Evolutionary conservation across 768 basidiomycete species (phyloP).

Genomic region (Podaxis sp.): DNA sequence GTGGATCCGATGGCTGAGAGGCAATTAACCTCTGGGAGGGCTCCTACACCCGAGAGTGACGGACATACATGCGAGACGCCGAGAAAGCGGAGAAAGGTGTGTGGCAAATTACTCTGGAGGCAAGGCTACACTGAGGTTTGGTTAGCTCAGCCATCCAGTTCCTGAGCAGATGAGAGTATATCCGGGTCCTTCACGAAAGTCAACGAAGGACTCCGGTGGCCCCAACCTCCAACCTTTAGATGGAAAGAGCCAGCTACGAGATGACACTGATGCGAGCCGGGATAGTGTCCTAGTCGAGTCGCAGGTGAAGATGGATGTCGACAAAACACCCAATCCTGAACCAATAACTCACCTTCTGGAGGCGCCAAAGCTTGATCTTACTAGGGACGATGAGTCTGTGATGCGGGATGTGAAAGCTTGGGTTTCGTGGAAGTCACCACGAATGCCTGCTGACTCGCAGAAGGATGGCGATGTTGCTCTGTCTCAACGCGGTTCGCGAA

Average conservation of each 20-base stretch:
- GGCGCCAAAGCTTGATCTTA: neutral
- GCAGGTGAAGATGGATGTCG: neutral
- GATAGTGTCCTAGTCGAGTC: neutral
- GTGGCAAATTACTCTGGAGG: neutral
- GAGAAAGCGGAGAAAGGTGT: slow-evolving; percentile 8
- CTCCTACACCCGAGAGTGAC: neutral
- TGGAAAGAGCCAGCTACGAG: neutral
- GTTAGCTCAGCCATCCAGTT: slow-evolving; percentile 1
- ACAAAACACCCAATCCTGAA: neutral
- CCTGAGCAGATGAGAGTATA: neutral
- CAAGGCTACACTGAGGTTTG: neutral
- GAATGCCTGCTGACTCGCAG: neutral
- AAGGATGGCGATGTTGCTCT: no score
- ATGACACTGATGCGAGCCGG: neutral
- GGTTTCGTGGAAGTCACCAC: neutral
- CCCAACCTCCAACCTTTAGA: neutral
- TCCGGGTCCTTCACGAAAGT: neutral
- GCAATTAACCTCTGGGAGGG: neutral
- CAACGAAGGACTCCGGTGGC: neutral
- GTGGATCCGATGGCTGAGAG: neutral
- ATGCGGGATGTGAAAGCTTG: neutral
- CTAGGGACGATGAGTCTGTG: neutral
- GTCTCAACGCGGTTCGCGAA: neutral
- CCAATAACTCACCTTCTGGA: neutral
- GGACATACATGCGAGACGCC: neutral